Base-by-base conservation (phyloP, 495 filamentous ascomycete genomes). In the Aspergillus bertholletiae region DNA sequence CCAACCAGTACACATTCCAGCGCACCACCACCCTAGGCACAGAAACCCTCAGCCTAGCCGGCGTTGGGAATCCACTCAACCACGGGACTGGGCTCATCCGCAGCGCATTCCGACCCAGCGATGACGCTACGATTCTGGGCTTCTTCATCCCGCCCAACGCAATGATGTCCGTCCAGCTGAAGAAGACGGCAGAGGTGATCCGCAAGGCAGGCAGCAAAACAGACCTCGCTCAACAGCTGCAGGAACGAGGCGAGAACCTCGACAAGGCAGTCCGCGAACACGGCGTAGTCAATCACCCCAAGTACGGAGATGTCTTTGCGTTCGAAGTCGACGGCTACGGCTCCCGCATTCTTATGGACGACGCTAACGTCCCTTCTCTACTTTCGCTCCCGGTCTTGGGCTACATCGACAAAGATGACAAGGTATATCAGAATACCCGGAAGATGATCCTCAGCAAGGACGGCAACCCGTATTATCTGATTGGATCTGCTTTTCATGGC, bases 271-370 rank as follows among this genome's bases (percentile, higher is more conserved):
- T 99, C 37, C 89, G 85, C 78, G 86, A 95, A 54, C 83, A 97
- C 61, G 94, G 89, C n/a, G 86, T 96, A 12, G 87, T 97, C n/a
- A 70, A 75, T 3, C 91, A 96, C 62, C 80, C 85, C 58, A 85
- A 80, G 39, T 96, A 86, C 58, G 95, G 95, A 26, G 75, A 88
- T 20, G 94, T 99, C 4, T 99, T 96, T 66, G 94, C 94, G 6
- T 99, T 88, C 65, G 94, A 99, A 70, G 90, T 97, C 13, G 94
- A 99, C 66, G 94, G 94, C 1, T 99, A 94, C 60, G 95, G 94
- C 44, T 92, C 88, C 12, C 79, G 83, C 5, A 88, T 96, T 47
- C 69, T 98, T 27, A 97, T 98, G 94, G 94, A 99, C 60, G 94
- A 99, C 66, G 94, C 94, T 12, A 99, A 99, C 59, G 81, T 97